Evolutionary conservation across 1,284 basidiomycete species (phyloP), one percentile per base, ranked within the genome.

Genomic region (Apiotrichum montevideense): DNA sequence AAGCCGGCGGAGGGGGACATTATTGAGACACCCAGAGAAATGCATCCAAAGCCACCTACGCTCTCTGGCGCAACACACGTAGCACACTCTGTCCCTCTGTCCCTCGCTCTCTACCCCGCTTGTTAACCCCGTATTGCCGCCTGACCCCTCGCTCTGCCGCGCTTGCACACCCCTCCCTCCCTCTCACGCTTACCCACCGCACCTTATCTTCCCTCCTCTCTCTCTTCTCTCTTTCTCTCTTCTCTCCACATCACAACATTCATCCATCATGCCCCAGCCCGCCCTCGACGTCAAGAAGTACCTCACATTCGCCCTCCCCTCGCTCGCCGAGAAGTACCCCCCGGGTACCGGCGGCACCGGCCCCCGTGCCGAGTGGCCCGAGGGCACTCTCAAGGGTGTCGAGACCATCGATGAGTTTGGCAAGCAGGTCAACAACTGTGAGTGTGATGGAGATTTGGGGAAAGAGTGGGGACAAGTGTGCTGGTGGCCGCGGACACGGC

Each of bases 311-410:
- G 64, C 63, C 41, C 69, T 73, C 37, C 74, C 68, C 35, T 58
- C 56, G 40, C 59, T 73, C 55, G 56, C 61, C 52, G 77, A 75
- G 59, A 66, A 68, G 62, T 77, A 71, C 61, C 77, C 72, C 13
- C 73, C 69, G 46, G 71, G 74, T 13, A 72, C 73, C 15, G 75
- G 75, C 42, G 74, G 73, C 15, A 77, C 75, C 21, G 73, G 73
- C 32, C 68, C 72, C 10, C 65, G 73, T 46, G 62, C 64, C 11
- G 60, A 68, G n/a, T 73, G 70, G 64, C 60, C 59, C 14, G 66
- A 73, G 39, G 73, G 73, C 21, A 63, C 62, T 13, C 63, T 78
- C 35, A 69, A 69, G 61, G 63, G 65, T 6, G 66, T 78, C 39
- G 67, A 70, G 54, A 67, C 72, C 35, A 67, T 78, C 57, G 65